These are phyloP conservation scores for Prinsepia uniflora DNA, from an alignment of 306 rosid species.

Conservation along the genomic window DNA sequence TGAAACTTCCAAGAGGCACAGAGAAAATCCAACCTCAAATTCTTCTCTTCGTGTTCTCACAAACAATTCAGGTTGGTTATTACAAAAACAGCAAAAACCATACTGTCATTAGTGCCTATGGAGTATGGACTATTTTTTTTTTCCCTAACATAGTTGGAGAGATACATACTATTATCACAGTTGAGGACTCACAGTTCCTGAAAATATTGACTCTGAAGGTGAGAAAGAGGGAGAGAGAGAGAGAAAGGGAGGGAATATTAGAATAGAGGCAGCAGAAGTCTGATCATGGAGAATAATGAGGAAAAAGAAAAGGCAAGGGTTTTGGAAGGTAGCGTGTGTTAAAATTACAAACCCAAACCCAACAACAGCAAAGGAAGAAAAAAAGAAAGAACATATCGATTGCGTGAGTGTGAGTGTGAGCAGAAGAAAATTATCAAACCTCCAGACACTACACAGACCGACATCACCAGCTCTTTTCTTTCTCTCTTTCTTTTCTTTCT, in stretches of 20 bases:
- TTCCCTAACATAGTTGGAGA: neutral
- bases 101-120: too few species aligned
- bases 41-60: slow-evolving; percentile 51
- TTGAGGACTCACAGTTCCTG: too few species aligned
- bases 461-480: slow-evolving; percentile 20
- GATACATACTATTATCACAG: neutral
- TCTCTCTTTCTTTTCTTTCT: neutral
- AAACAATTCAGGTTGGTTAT: slow-evolving; percentile 42
- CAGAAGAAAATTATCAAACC: neutral
- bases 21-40: slow-evolving; percentile 44
- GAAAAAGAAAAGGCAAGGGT: slow-evolving; percentile 15
- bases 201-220: neutral
- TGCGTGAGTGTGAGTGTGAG: slow-evolving; percentile 39
- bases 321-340: slow-evolving; percentile 31
- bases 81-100: too few species aligned
- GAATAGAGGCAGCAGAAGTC: slow-evolving; percentile 7
- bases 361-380: neutral
- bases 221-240: neutral
- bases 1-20: slow-evolving; percentile 41
- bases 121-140: neutral
- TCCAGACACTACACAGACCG: neutral
- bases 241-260: slow-evolving; percentile 17
- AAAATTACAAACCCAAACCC: slow-evolving; percentile 13
- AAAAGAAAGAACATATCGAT: slow-evolving; percentile 28
- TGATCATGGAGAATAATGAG: slow-evolving; percentile 23